Evolutionary conservation across 208 protist species (phyloP), one percentile per base, ranked within the genome.

Genomic region (Trypanosoma boissoni): DNA sequence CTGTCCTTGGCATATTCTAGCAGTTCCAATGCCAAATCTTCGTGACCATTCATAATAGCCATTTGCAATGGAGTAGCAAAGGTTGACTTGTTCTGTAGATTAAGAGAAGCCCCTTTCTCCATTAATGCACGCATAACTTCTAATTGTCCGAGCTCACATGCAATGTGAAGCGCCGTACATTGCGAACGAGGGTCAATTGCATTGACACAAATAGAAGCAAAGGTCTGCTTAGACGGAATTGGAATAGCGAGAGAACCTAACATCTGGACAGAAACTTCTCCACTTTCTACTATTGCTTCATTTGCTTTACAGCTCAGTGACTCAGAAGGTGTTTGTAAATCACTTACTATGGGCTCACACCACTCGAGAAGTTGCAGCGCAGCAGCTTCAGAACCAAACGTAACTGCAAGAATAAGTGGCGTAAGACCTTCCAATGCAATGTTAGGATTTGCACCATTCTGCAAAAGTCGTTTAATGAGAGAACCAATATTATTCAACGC

Each of bases 1-100:
- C 83, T 70, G 29, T 88, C 76, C 37, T 89, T 93, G 34, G 68
- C 80, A 59, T 84, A 81, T 65, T 84, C 78, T n/a, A 93, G 57
- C 28, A 93, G 45, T 14, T 76, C 64, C 63, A 93, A 72, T 42
- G 77, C 82, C 3, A 85, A 56, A 12, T 70, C 67, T 53, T 90
- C 75, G 32, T 81, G 70, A 0, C 76, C 68, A 50, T 84, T 74
- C 12, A 74, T 58, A 43, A 93, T 56, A 9, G 82, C 82, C 2
- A 77, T 66, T 26, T 89, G 86, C 26, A 93, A 64, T 20, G 86
- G 82, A 1, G 67, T 93, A 26, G 78, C 61, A 58, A 69, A 82
- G n/a, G 41, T 83, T 54, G 60, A 53, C 32, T 83, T 81, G 31
- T 72, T 83, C 9, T 73, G 37, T 26, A 76, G 49, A 68, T 78